phyloP scores from a whole-genome alignment of 2,329 filamentous ascomycete genomes.

The Fusarium verrucosum region DNA sequence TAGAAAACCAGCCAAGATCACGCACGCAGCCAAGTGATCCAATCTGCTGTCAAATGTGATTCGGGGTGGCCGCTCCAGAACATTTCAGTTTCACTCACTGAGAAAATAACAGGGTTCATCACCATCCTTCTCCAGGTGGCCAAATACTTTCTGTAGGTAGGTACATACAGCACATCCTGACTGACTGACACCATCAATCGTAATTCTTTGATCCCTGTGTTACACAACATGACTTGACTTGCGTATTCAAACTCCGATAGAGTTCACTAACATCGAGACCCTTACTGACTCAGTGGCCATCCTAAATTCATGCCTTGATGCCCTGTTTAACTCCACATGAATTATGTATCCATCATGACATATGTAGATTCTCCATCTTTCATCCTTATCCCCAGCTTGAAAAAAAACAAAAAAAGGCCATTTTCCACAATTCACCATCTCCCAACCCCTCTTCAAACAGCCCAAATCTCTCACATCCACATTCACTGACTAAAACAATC shows the following conservation, averaged over 20 bases:
- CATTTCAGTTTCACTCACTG: constrained; percentile 1
- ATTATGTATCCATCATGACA: constrained; percentile 19
- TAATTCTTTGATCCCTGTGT: constrained; percentile 2
- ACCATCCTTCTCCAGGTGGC: constrained; percentile 9
- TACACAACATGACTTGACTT: neutral
- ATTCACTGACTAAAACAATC: neutral
- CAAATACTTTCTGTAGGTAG: constrained; percentile 15
- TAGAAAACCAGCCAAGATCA: constrained; percentile 14
- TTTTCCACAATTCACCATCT: constrained; percentile 20
- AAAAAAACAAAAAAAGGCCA: neutral
- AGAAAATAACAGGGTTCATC: constrained; percentile 13
- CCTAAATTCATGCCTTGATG: neutral
- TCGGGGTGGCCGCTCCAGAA: constrained; percentile 23
- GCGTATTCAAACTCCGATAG: neutral
- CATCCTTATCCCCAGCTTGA: constrained; percentile 4
- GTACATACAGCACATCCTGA: too few relatives aligned
- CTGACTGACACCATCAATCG: neutral
- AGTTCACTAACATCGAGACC: neutral
- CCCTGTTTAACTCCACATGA: neutral
- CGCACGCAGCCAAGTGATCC: constrained; percentile 33
- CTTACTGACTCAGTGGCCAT: neutral
- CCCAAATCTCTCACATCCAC: neutral
- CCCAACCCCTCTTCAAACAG: neutral
- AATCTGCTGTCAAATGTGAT: constrained; percentile 26
- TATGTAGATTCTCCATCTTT: constrained; percentile 27